Conservation (phyloP, 495 filamentous ascomycete genomes). For the Penicillium steckii region DNA sequence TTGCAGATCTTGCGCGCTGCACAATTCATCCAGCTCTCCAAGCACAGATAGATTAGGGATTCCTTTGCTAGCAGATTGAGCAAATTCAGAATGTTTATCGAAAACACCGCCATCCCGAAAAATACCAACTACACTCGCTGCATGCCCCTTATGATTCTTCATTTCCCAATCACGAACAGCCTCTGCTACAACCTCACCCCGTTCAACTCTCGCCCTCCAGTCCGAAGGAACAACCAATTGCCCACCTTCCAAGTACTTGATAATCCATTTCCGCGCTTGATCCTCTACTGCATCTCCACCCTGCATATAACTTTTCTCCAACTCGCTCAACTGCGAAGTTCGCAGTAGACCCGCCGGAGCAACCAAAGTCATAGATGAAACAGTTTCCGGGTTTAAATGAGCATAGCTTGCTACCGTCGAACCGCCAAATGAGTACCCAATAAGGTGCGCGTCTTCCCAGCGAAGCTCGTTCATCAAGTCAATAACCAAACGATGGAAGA, state of each 20-base stretch:
- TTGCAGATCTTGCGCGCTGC: slow-evolving; percentile 28
- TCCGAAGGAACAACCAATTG: slow-evolving; percentile 33
- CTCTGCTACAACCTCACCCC: slow-evolving; percentile 43
- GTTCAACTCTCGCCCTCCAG: slow-evolving; percentile 41
- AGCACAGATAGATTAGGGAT: slow-evolving; percentile 33
- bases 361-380: slow-evolving; percentile 30
- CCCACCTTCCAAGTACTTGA: slow-evolving; percentile 38
- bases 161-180: slow-evolving; percentile 46
- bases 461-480: slow-evolving; percentile 21
- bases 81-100: slow-evolving; percentile 39
- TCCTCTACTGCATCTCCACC: slow-evolving; percentile 29
- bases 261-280: slow-evolving; percentile 29
- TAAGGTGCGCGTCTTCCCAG: slow-evolving; percentile 32
- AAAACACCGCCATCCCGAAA: slow-evolving; percentile 41
- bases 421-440: slow-evolving; percentile 41
- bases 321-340: slow-evolving; percentile 12
- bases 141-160: slow-evolving; percentile 40
- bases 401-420: slow-evolving; percentile 30
- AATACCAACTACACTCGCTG: slow-evolving; percentile 41
- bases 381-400: slow-evolving; percentile 18
- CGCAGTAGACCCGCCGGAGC: slow-evolving; percentile 36
- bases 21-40: slow-evolving; percentile 41
- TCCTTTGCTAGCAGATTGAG: slow-evolving; percentile 21
- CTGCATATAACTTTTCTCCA: slow-evolving; percentile 19
- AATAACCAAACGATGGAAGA: slow-evolving; percentile 29